A percentile compares a stretch with the other conserved stretches of the same genome.
Evolutionary conservation across 2,329 filamentous ascomycete genomes (phyloP).

Genomic region (Aspergillus udagawae): DNA sequence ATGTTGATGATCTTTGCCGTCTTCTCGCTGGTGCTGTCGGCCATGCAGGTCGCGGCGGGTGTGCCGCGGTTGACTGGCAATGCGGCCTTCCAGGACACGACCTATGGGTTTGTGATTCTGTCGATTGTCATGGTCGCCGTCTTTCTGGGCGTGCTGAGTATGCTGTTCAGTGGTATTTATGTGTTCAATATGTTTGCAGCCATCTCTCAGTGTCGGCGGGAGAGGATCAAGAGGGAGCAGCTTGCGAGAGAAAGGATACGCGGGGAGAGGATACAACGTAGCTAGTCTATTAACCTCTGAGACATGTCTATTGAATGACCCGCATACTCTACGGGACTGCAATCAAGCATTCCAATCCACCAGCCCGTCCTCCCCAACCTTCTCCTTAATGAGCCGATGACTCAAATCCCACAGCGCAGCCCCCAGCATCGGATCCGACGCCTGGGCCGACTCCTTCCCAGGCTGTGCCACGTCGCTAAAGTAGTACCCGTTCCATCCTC

Average conservation of each 20-base stretch:
- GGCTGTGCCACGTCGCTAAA: constrained; percentile 38
- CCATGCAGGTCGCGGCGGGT: constrained; percentile 43
- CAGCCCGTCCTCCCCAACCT: constrained; percentile 39
- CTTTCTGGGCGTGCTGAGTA: not conserved
- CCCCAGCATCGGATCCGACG: constrained; percentile 37
- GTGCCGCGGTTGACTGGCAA: not conserved
- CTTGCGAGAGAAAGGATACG: not conserved
- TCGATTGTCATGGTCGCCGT: not conserved
- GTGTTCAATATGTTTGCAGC: not conserved
- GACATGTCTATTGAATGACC: no score
- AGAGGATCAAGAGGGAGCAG: not conserved
- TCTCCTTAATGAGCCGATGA: constrained; percentile 37
- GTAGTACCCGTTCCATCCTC: constrained; percentile 43
- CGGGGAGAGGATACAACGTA: not conserved
- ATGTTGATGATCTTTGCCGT: constrained; percentile 41
- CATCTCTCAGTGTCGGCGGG: not conserved
- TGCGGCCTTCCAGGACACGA: not conserved
- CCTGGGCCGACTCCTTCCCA: constrained; percentile 39
- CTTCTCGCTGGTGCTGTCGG: constrained; percentile 45
- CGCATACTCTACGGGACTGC: no score
- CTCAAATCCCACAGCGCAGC: constrained; percentile 41
- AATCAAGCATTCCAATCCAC: constrained; percentile 26
- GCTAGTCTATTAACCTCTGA: no score
- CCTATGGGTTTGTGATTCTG: not conserved
- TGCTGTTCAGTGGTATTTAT: not conserved